Evolutionary conservation across 106 monocot species (phyloP).

Genomic region (Dioscorea zingiberensis): DNA sequence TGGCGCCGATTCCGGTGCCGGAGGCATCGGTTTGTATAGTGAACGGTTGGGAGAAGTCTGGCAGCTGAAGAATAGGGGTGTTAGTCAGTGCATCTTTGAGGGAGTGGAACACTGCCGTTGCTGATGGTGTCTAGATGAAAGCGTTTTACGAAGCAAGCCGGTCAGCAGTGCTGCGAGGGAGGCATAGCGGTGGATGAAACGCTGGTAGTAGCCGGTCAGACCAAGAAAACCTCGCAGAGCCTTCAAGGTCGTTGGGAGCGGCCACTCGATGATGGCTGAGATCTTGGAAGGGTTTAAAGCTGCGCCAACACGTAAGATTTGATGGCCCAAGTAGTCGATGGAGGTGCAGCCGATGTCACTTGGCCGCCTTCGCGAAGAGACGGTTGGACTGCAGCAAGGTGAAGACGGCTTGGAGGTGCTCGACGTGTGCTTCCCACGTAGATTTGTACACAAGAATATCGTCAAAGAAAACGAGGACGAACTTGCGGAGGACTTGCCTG

Average conservation of each 20-base stretch:
- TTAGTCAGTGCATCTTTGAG: background rate
- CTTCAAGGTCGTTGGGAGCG: background rate
- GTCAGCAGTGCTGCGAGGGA: constrained; percentile 3
- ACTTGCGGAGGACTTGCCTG: too few relatives aligned
- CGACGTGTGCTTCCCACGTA: background rate
- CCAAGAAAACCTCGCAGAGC: constrained; percentile 10
- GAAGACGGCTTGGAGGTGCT: constrained; percentile 5
- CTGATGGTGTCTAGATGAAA: too few relatives aligned
- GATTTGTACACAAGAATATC: too few relatives aligned
- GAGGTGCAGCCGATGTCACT: background rate
- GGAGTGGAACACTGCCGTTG: background rate
- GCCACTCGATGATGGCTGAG: too few relatives aligned
- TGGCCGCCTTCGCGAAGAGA: background rate
- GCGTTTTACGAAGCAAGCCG: constrained; percentile 1
- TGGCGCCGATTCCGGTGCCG: constrained; percentile 2
- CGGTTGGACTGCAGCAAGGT: background rate
- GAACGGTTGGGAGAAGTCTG: constrained; percentile 9
- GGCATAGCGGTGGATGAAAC: constrained; percentile 7
- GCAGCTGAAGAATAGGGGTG: constrained; percentile 1
- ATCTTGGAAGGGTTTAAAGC: background rate
- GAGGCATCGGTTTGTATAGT: constrained; percentile 3
- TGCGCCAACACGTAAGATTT: too few relatives aligned
- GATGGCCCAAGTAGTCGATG: background rate
- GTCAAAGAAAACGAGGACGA: too few relatives aligned
- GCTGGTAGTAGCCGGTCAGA: constrained; percentile 7